Evolutionary conservation across 163 green algal species (phyloP).

Genomic region (Volvox carteri): DNA sequence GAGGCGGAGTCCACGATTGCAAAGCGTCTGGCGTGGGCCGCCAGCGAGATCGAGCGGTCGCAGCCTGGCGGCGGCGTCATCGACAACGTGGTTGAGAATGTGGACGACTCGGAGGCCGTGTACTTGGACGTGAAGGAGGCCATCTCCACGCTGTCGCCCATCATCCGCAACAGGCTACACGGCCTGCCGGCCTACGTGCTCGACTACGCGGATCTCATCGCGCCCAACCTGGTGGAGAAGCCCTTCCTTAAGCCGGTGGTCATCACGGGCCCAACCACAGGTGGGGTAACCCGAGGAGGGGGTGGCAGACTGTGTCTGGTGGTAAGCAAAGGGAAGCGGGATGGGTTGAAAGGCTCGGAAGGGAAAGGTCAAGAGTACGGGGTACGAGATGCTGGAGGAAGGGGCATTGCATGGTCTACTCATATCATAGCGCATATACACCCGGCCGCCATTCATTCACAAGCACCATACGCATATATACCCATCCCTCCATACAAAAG

Average conservation of each 20-base stretch:
- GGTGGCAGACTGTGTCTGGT: neutral
- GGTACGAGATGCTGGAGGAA: no score
- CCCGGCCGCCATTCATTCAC: no score
- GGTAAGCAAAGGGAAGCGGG: neutral
- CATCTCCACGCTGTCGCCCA: slow-evolving; percentile 78
- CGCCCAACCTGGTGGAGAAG: slow-evolving; percentile 84
- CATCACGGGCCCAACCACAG: slow-evolving; percentile 71
- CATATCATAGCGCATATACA: no score
- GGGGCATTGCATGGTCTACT: no score
- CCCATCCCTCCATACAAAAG: no score
- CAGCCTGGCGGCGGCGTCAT: slow-evolving; percentile 55
- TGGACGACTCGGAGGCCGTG: slow-evolving; percentile 18
- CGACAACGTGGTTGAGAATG: slow-evolving; percentile 70
- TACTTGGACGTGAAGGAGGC: slow-evolving; percentile 65
- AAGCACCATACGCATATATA: no score
- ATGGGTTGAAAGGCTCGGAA: no score
- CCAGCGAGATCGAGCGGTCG: slow-evolving; percentile 57
- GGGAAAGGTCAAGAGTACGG: no score
- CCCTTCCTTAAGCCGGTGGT: slow-evolving; percentile 87
- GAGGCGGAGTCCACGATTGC: slow-evolving; percentile 78
- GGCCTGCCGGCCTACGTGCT: slow-evolving; percentile 86
- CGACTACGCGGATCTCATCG: slow-evolving; percentile 89
- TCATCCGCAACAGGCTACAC: slow-evolving; percentile 82
- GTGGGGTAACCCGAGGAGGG: neutral
- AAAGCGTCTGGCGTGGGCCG: slow-evolving; percentile 79